phyloP scores from a whole-genome alignment of 2,329 filamentous ascomycete species.

The Domatiomyces globalis region DNA sequence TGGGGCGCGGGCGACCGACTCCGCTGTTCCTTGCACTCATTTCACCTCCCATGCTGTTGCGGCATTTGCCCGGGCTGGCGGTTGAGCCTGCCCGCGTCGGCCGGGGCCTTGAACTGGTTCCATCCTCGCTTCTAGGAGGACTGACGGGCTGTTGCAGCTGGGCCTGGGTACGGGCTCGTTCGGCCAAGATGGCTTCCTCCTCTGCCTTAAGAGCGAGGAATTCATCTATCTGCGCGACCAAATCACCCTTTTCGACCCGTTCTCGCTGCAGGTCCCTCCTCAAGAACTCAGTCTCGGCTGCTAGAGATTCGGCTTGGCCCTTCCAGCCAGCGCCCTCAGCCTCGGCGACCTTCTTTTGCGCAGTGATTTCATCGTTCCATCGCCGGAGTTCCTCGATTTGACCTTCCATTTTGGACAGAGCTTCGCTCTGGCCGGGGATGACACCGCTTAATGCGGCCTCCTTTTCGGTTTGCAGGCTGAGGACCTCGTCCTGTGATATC shows the following conservation, averaged over 20 bases:
- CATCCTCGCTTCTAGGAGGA: constrained; percentile 17
- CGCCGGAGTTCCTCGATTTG: constrained; percentile 26
- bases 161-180: constrained; percentile 2
- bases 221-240: constrained; percentile 34
- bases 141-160: constrained; percentile 13
- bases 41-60: constrained; percentile 12
- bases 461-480: constrained; percentile 51
- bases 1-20: constrained; percentile 10
- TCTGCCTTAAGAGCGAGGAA: constrained; percentile 30
- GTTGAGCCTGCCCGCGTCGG: constrained; percentile 3
- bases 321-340: constrained; percentile 63
- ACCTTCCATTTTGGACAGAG: constrained; percentile 29
- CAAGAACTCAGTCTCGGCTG: constrained; percentile 53
- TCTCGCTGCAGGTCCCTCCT: constrained; percentile 42
- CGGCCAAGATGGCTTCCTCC: constrained; percentile 13
- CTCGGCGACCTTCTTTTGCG: constrained; percentile 53
- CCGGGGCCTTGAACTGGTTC: constrained; percentile 2
- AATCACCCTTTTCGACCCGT: constrained; percentile 35
- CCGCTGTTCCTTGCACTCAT: background rate
- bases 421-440: constrained; percentile 19
- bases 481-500: constrained; percentile 58
- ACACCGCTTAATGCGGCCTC: constrained; percentile 52
- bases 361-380: constrained; percentile 48
- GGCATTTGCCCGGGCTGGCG: constrained; percentile 13
- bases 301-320: constrained; percentile 55